phyloP scores from a whole-genome alignment of 768 basidiomycete species.

The Chiua virens region DNA sequence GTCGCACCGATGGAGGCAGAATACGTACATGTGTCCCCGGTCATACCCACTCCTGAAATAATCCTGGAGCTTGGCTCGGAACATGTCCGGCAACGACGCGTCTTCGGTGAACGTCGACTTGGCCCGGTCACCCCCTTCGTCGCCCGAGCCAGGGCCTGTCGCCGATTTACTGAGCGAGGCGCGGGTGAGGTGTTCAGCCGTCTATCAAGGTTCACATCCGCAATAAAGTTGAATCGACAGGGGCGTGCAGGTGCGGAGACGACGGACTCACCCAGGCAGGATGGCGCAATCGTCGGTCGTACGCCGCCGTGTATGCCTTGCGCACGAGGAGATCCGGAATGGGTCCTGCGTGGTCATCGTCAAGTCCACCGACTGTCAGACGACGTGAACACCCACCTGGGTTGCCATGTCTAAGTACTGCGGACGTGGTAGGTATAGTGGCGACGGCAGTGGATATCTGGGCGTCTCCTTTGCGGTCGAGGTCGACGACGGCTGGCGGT shows the following conservation, averaged over 20 bases:
- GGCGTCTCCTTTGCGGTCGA: slow-evolving; percentile 46
- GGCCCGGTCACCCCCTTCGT: slow-evolving; percentile 60
- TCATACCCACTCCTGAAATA: slow-evolving; percentile 95
- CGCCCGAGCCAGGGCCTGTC: slow-evolving; percentile 32
- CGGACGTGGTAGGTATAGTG: slow-evolving; percentile 16
- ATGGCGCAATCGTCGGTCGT: slow-evolving; percentile 88
- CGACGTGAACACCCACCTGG: slow-evolving; percentile 16
- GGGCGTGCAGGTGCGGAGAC: not conserved
- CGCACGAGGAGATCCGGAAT: slow-evolving; percentile 77
- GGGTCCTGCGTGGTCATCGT: slow-evolving; percentile 59
- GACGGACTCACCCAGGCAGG: slow-evolving; percentile 79
- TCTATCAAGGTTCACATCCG: slow-evolving; percentile 55
- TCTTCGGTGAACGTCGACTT: slow-evolving; percentile 87
- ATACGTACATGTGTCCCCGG: slow-evolving; percentile 88
- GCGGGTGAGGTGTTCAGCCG: slow-evolving; percentile 90
- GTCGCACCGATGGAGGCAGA: not conserved
- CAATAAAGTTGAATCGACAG: not conserved
- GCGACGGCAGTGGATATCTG: slow-evolving; percentile 37
- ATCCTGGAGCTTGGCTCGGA: slow-evolving; percentile 83
- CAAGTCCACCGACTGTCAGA: no score
- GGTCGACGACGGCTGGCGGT: slow-evolving; percentile 40
- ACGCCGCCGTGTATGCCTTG: slow-evolving; percentile 83
- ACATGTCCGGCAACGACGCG: slow-evolving; percentile 65
- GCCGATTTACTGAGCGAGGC: slow-evolving; percentile 62
- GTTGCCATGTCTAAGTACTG: slow-evolving; percentile 51